These are phyloP conservation scores for Cryptococcus hybrid DNA, from an alignment of 1,284 basidiomycete genomes.

Conservation along the genomic window DNA sequence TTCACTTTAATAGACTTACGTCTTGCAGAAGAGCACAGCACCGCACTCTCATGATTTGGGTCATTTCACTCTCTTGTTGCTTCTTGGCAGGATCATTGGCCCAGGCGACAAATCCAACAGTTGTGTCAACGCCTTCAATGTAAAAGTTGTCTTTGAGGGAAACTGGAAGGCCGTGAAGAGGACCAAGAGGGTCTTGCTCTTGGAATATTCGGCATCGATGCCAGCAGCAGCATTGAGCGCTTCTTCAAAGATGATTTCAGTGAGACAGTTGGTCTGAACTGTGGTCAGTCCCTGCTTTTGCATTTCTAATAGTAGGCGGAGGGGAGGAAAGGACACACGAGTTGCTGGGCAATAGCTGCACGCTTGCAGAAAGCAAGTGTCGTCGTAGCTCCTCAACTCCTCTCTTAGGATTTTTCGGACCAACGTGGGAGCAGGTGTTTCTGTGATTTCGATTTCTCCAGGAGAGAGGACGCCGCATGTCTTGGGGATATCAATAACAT, in stretches of 20 bases:
- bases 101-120: constrained; percentile 38
- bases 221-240: constrained; percentile 49
- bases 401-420: constrained; percentile 26
- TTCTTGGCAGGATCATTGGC: constrained; percentile 26
- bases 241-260: constrained; percentile 52
- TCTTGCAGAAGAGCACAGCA: constrained; percentile 43
- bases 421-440: constrained; percentile 41
- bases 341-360: constrained; percentile 74
- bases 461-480: constrained; percentile 61
- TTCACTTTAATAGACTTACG: constrained; percentile 11
- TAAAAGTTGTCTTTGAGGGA: constrained; percentile 47
- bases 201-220: constrained; percentile 48
- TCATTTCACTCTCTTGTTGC: constrained; percentile 32
- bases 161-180: constrained; percentile 57
- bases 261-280: constrained; percentile 50
- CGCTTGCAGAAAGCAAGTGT: constrained; percentile 67
- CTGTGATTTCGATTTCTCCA: constrained; percentile 67
- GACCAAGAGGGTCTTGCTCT: constrained; percentile 49
- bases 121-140: constrained; percentile 47
- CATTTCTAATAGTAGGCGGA: too few relatives aligned
- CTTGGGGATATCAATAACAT: constrained; percentile 61
- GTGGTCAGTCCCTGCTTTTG: background rate
- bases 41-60: constrained; percentile 31
- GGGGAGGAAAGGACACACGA: constrained; percentile 55
- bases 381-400: constrained; percentile 26